Percentiles rank a stretch among this genome's conserved stretches.
phyloP scores from a whole-genome alignment of 768 basidiomycete species.

The Boletus pseudo-olivaceus region DNA sequence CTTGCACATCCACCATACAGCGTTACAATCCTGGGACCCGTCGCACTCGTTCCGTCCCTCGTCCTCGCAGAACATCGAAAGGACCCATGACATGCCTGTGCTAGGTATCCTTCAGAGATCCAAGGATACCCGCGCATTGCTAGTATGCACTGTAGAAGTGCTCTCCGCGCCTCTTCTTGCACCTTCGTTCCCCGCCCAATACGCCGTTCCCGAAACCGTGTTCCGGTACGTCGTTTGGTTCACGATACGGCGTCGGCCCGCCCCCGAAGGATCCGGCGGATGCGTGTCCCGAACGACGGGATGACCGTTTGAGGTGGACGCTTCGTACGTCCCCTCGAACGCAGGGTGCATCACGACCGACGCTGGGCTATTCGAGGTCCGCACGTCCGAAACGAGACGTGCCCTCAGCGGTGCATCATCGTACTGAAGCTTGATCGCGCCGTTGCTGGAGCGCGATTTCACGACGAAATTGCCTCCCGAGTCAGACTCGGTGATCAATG shows the following conservation, averaged over 20 bases:
- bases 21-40: too few relatives aligned
- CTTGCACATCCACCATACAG: too few relatives aligned
- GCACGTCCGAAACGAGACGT: conserved; percentile 29
- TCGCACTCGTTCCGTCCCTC: too few relatives aligned
- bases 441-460: conserved; percentile 34
- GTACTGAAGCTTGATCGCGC: conserved; percentile 25
- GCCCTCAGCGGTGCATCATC: conserved; percentile 29
- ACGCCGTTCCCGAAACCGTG: conserved; percentile 10
- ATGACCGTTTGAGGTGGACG: conserved; percentile 25
- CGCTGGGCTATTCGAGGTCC: conserved; percentile 34
- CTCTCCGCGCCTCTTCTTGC: neutral
- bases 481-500: conserved; percentile 27
- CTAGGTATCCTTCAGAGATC: conserved; percentile 16
- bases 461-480: conserved; percentile 33
- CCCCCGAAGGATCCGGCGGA: conserved; percentile 31
- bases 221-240: neutral
- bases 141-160: conserved; percentile 16
- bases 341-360: conserved; percentile 30
- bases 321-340: conserved; percentile 39
- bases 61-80: too few relatives aligned
- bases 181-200: conserved; percentile 8
- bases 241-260: conserved; percentile 28
- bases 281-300: conserved; percentile 7
- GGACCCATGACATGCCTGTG: too few relatives aligned
- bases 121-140: conserved; percentile 21